Evolutionary conservation across 305 asterid species (phyloP).

Genomic region (Stenogyne calaminthoides): DNA sequence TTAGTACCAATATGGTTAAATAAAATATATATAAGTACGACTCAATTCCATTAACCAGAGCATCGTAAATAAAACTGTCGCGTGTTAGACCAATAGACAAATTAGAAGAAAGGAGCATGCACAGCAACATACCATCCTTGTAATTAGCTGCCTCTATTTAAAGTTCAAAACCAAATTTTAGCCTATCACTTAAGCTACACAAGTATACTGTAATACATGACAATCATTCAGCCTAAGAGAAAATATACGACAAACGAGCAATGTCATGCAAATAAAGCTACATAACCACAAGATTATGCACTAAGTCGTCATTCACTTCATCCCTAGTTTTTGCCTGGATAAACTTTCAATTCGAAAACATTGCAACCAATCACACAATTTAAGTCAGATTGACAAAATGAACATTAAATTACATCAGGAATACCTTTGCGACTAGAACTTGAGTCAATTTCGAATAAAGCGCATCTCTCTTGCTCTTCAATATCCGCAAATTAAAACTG

Average conservation of each 20-base stretch:
- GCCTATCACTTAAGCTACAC: background rate
- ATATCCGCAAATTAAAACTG: conserved; percentile 49
- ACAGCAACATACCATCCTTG: no score
- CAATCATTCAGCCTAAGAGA: conserved; percentile 11
- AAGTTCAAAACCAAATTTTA: background rate
- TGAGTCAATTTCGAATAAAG: conserved; percentile 73
- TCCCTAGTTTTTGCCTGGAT: background rate
- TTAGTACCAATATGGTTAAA: background rate
- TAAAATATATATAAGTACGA: background rate
- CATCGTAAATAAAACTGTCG: background rate
- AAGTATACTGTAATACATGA: background rate
- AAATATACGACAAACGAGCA: background rate
- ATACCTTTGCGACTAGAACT: conserved; percentile 83
- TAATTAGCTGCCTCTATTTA: background rate
- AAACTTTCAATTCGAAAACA: background rate
- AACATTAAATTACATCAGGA: conserved; percentile 4
- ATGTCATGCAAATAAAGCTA: background rate
- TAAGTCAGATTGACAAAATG: background rate
- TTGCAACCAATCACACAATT: background rate
- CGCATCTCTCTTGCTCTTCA: conserved; percentile 75
- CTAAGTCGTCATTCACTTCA: background rate
- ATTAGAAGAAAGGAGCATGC: no score
- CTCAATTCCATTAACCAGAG: background rate
- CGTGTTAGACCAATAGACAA: background rate
- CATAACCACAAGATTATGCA: background rate